Evolutionary conservation across 202 grass and related monocot genomes (phyloP).

Genomic region (Cymbopogon flexuosus): DNA sequence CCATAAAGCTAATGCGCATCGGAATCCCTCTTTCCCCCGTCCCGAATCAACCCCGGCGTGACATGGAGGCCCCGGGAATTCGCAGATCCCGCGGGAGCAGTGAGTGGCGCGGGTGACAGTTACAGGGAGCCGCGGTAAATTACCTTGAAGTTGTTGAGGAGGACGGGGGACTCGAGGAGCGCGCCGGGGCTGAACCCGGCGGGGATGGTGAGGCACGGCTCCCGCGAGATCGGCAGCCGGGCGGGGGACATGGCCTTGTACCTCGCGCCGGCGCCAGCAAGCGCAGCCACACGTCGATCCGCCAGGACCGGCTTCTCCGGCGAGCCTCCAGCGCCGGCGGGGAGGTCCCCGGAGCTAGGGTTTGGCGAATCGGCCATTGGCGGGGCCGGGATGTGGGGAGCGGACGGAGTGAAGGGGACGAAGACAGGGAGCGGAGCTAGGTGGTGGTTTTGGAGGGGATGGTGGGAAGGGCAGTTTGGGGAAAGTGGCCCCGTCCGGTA

Average conservation of each 20-base stretch:
- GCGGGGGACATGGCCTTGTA: slow-evolving; percentile 98
- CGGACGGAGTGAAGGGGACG: slow-evolving; percentile 29
- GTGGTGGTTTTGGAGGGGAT: slow-evolving; percentile 41
- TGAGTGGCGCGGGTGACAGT: neutral
- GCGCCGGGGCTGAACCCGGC: slow-evolving; percentile 80
- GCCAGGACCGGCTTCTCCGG: slow-evolving; percentile 38
- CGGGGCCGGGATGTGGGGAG: neutral
- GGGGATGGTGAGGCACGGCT: slow-evolving; percentile 81
- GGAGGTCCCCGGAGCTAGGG: slow-evolving; percentile 46
- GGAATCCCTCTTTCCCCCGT: slow-evolving; percentile 36
- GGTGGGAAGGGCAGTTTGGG: slow-evolving; percentile 46
- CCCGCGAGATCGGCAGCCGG: slow-evolving; percentile 74
- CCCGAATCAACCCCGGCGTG: slow-evolving; percentile 24
- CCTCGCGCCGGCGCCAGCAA: slow-evolving; percentile 56
- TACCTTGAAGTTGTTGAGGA: slow-evolving; percentile 87
- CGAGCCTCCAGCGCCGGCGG: slow-evolving; percentile 24
- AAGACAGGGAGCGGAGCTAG: neutral
- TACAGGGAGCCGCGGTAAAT: neutral
- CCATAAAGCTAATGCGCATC: slow-evolving; percentile 48
- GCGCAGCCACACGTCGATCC: slow-evolving; percentile 55
- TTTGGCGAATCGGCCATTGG: slow-evolving; percentile 56
- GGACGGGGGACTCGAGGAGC: slow-evolving; percentile 85
- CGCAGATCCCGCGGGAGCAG: slow-evolving; percentile 37
- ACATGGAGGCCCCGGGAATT: slow-evolving; percentile 25
- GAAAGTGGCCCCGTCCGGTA: neutral